Conservation (phyloP, 2,329 filamentous ascomycete genomes). For the Pseudogymnoascus destructans region DNA sequence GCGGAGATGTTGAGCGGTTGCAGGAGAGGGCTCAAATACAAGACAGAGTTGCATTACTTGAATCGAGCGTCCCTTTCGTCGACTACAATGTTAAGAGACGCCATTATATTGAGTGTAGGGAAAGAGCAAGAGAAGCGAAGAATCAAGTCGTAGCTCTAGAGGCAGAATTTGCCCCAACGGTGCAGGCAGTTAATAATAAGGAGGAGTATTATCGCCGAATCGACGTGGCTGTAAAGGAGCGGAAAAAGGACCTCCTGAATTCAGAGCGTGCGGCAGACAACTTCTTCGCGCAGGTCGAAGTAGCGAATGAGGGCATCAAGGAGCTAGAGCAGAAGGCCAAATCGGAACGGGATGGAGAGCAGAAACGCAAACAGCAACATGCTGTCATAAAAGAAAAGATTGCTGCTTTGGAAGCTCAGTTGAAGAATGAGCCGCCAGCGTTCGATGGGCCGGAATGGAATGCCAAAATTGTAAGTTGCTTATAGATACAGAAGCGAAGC, state of each 20-base stretch:
- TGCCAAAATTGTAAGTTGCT: constrained; percentile 49
- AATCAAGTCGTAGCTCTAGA: constrained; percentile 47
- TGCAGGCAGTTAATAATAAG: constrained; percentile 58
- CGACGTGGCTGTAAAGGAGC: constrained; percentile 39
- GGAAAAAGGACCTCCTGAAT: constrained; percentile 39
- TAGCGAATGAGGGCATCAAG: constrained; percentile 29
- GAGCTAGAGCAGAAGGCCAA: constrained; percentile 30
- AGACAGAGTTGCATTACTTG: constrained; percentile 49
- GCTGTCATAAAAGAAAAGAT: constrained; percentile 42
- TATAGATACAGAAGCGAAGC: not conserved
- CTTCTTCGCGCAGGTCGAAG: constrained; percentile 29
- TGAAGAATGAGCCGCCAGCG: constrained; percentile 47
- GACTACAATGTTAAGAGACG: constrained; percentile 45
- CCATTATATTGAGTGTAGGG: constrained; percentile 39
- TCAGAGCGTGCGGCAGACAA: constrained; percentile 40
- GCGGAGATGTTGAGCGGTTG: constrained; percentile 72
- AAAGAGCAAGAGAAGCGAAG: constrained; percentile 39
- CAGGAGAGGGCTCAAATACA: constrained; percentile 60
- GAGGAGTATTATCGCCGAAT: constrained; percentile 50
- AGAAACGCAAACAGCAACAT: constrained; percentile 37
- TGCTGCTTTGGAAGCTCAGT: constrained; percentile 46
- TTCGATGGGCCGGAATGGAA: constrained; percentile 64
- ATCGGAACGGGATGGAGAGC: constrained; percentile 37
- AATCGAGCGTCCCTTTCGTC: constrained; percentile 51
- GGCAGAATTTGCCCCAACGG: constrained; percentile 48